phyloP scores from a whole-genome alignment of 805 yeast species.

The Blastobotrys chiropterorum region DNA sequence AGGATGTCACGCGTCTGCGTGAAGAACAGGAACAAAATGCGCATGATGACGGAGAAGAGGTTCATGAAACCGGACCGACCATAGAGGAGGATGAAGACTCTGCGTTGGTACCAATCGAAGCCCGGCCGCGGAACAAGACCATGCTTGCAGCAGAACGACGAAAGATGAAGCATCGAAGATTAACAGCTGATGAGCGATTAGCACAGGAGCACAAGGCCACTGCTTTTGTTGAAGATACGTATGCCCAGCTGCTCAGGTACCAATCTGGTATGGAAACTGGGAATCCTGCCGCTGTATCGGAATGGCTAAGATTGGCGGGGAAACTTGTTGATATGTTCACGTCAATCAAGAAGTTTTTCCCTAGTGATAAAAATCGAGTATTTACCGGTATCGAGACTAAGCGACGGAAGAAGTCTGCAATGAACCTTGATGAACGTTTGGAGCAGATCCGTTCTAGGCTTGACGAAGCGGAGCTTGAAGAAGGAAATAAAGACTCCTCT shows the following conservation, averaged over 20 bases:
- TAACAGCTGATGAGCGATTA: conserved; percentile 31
- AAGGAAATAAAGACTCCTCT: conserved; percentile 26
- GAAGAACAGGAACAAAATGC: background rate
- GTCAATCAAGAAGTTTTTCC: conserved; percentile 70
- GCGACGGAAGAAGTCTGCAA: conserved; percentile 42
- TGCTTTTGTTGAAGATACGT: conserved; percentile 51
- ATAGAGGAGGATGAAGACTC: conserved; percentile 3
- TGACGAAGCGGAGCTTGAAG: conserved; percentile 31
- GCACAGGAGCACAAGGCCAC: conserved; percentile 55
- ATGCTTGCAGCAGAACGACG: background rate
- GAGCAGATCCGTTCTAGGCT: conserved; percentile 17
- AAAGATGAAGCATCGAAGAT: conserved; percentile 5
- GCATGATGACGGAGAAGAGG: background rate
- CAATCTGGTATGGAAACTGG: conserved; percentile 42
- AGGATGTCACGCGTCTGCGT: background rate
- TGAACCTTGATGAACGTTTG: conserved; percentile 60
- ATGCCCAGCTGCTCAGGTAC: conserved; percentile 48
- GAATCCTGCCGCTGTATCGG: conserved; percentile 55
- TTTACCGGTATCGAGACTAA: conserved; percentile 63
- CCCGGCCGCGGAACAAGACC: background rate
- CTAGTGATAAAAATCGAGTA: conserved; percentile 62
- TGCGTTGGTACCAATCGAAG: conserved; percentile 6
- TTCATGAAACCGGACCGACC: background rate
- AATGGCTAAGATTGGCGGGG: conserved; percentile 81
- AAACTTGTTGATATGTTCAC: conserved; percentile 80